phyloP scores from a whole-genome alignment of 2,329 filamentous ascomycete species.

The Nothophaeocryptopus gaeumannii region DNA sequence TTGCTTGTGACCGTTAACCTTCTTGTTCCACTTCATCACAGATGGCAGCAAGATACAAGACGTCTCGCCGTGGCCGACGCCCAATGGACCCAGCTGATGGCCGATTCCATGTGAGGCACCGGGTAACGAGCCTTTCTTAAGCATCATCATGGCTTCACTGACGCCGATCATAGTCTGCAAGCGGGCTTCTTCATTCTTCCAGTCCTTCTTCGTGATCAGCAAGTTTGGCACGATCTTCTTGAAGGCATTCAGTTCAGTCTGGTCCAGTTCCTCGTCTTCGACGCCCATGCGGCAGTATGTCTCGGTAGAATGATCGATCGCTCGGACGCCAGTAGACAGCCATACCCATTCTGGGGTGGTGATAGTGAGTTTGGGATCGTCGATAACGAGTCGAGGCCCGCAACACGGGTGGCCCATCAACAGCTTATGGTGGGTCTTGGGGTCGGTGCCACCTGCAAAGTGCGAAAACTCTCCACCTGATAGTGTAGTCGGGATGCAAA shows the following conservation, averaged over 20 bases:
- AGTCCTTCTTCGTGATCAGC: constrained; percentile 41
- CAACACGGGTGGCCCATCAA: constrained; percentile 24
- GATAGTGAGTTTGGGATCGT: constrained; percentile 52
- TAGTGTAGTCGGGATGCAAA: constrained; percentile 16
- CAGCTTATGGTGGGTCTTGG: constrained; percentile 16
- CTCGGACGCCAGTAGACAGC: constrained; percentile 57
- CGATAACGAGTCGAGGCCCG: constrained; percentile 53
- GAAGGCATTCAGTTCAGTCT: constrained; percentile 40
- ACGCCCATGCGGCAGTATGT: constrained; percentile 45
- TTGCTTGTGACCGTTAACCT: constrained; percentile 41
- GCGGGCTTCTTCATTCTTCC: constrained; percentile 42
- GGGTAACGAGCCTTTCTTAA: constrained; percentile 38
- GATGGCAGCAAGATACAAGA: constrained; percentile 55
- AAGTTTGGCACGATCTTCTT: constrained; percentile 44
- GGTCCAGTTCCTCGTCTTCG: constrained; percentile 7
- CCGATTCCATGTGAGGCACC: constrained; percentile 44
- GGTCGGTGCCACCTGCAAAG: constrained; percentile 40
- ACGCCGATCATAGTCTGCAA: constrained; percentile 51
- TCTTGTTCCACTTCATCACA: constrained; percentile 56
- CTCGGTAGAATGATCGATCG: constrained; percentile 59
- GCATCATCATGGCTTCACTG: constrained; percentile 30
- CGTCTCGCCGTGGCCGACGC: constrained; percentile 60
- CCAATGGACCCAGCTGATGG: constrained; percentile 50
- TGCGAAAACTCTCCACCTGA: constrained; percentile 33
- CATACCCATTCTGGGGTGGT: constrained; percentile 55